A percentile compares a stretch with the other conserved stretches of the same genome.
Conservation (phyloP, 495 filamentous ascomycete species). For the Tuber aestivum region DNA sequence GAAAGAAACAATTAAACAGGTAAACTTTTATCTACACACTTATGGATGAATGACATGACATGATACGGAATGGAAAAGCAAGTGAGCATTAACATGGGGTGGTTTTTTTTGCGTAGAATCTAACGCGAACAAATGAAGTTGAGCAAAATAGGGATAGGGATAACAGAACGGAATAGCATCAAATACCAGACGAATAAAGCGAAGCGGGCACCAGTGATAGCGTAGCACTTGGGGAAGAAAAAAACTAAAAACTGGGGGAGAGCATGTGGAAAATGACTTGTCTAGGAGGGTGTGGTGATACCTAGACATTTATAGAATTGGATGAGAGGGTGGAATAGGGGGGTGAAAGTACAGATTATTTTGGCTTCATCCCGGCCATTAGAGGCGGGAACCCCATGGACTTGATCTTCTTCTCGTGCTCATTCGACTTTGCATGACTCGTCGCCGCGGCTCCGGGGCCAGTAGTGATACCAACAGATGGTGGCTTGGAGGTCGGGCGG, state of each 20-base stretch:
- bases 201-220: background rate
- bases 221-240: background rate
- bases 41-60: background rate
- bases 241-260: background rate
- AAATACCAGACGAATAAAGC: background rate
- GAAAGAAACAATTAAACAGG: background rate
- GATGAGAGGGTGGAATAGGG: background rate
- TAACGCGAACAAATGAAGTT: background rate
- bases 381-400: conserved; percentile 41
- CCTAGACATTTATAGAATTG: background rate
- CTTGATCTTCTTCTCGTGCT: conserved; percentile 41
- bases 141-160: background rate
- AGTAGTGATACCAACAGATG: conserved; percentile 4
- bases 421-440: conserved; percentile 23
- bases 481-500: conserved; percentile 8
- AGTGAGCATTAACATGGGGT: background rate
- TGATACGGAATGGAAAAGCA: background rate
- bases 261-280: background rate
- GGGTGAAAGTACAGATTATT: background rate
- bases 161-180: background rate
- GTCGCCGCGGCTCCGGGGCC: conserved; percentile 9
- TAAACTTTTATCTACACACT: conserved; percentile 5
- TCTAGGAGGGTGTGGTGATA: background rate
- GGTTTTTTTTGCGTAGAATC: background rate
- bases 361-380: conserved; percentile 38